Conservation (phyloP, 2,329 filamentous ascomycete genomes). For the Penicillium sp. region DNA sequence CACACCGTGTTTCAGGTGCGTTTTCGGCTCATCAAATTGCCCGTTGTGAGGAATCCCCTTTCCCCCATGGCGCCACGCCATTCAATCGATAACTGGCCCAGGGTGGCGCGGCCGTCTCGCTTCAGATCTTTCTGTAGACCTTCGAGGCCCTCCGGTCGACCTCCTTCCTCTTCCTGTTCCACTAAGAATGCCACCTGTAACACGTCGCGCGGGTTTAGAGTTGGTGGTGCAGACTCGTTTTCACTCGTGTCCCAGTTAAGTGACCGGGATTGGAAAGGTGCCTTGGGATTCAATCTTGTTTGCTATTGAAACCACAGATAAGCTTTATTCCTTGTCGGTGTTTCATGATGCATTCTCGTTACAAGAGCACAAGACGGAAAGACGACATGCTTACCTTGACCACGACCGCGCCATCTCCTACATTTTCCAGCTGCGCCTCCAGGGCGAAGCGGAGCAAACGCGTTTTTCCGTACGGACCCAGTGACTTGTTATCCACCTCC, state of each 20-base stretch:
- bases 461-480: conserved; percentile 44
- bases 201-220: conserved; percentile 59
- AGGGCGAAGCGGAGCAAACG: conserved; percentile 61
- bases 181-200: conserved; percentile 61
- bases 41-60: conserved; percentile 79
- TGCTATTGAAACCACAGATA: conserved; percentile 28
- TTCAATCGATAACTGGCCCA: conserved; percentile 78
- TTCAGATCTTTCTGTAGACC: conserved; percentile 49
- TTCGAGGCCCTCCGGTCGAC: conserved; percentile 47
- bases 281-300: conserved; percentile 48
- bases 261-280: conserved; percentile 51
- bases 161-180: conserved; percentile 51
- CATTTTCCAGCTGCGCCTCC: conserved; percentile 94
- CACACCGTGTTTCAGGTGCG: conserved; percentile 27
- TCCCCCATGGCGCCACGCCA: conserved; percentile 92
- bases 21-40: conserved; percentile 59
- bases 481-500: conserved; percentile 43
- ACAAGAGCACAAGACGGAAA: background rate
- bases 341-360: background rate
- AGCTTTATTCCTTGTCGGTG: background rate
- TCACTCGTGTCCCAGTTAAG: conserved; percentile 52
- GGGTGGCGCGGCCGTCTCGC: conserved; percentile 53
- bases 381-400: conserved; percentile 56
- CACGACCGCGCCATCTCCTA: conserved; percentile 75
- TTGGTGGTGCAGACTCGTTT: conserved; percentile 37